Evolutionary conservation across 139 green algal species (phyloP).

Genomic region (Haematococcus sp.): DNA sequence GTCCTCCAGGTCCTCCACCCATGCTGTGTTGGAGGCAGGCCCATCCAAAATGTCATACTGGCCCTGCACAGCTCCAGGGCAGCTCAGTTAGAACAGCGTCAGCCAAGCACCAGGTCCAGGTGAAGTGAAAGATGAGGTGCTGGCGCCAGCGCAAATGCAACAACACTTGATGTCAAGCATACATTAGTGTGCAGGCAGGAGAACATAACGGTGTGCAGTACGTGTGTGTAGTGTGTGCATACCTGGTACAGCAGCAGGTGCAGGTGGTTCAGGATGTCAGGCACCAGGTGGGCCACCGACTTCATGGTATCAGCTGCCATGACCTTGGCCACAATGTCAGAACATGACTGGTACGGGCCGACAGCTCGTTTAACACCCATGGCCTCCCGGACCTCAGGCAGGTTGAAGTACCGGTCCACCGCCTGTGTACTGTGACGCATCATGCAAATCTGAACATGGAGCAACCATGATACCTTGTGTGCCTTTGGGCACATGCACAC

Average conservation of each 20-base stretch:
- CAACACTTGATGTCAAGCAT: too few species aligned
- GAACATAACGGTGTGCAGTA: too few species aligned
- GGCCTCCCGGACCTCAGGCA: slow-evolving; percentile 46
- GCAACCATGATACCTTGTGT: too few species aligned
- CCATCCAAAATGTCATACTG: background rate
- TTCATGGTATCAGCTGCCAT: slow-evolving; percentile 66
- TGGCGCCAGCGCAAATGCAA: too few species aligned
- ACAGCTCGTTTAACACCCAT: slow-evolving; percentile 31
- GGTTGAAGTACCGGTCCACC: slow-evolving; percentile 64
- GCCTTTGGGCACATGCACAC: too few species aligned
- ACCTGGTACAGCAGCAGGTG: slow-evolving; percentile 72
- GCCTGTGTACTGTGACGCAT: background rate
- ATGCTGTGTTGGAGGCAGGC: background rate
- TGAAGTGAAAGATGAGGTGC: too few species aligned
- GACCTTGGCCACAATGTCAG: slow-evolving; percentile 19
- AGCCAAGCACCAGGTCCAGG: too few species aligned
- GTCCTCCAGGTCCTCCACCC: background rate
- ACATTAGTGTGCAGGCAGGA: too few species aligned
- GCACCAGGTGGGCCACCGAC: slow-evolving; percentile 47
- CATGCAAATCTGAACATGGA: too few species aligned
- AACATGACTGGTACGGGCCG: slow-evolving; percentile 39
- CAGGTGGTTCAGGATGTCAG: slow-evolving; percentile 51
- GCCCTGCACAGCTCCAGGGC: background rate
- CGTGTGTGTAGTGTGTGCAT: background rate
- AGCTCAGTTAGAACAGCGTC: too few species aligned